These are phyloP conservation scores for Mortierella antarctica DNA, from an alignment of 192 early-diverging fungal genomes.

Conservation along the genomic window DNA sequence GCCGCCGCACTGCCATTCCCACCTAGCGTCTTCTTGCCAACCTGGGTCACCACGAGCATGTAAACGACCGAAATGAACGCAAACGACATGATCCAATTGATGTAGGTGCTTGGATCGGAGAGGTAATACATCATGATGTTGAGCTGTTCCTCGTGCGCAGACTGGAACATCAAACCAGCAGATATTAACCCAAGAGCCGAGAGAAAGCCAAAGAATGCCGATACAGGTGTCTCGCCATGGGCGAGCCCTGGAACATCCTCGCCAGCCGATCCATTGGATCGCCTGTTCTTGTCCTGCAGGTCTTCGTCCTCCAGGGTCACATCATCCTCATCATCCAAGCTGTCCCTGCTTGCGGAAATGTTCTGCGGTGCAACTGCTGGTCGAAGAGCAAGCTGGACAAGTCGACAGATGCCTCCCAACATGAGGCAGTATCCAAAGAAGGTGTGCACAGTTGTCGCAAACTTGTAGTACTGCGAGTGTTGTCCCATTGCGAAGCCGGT, in stretches of 20 bases:
- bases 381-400: conserved; percentile 47
- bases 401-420: conserved; percentile 34
- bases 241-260: conserved; percentile 30
- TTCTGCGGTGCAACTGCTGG: conserved; percentile 23
- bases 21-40: conserved; percentile 32
- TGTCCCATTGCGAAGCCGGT: conserved; percentile 54
- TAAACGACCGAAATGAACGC: conserved; percentile 49
- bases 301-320: conserved; percentile 29
- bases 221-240: conserved; percentile 44
- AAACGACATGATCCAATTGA: conserved; percentile 54
- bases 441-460: conserved; percentile 38
- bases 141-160: conserved; percentile 53
- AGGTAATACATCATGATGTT: conserved; percentile 48
- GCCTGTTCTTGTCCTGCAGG: conserved; percentile 9
- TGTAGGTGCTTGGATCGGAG: conserved; percentile 52
- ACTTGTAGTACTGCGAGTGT: conserved; percentile 49
- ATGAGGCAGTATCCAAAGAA: conserved; percentile 50
- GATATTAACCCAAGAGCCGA: conserved; percentile 46
- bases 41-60: conserved; percentile 36
- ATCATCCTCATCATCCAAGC: conserved; percentile 18
- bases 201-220: conserved; percentile 54
- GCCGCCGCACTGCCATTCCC: background rate
- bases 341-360: background rate
- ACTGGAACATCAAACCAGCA: conserved; percentile 53
- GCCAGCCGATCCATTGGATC: background rate